Base-by-base conservation (phyloP, 78 protist genomes). In the Dictyostelium discoideum region DNA sequence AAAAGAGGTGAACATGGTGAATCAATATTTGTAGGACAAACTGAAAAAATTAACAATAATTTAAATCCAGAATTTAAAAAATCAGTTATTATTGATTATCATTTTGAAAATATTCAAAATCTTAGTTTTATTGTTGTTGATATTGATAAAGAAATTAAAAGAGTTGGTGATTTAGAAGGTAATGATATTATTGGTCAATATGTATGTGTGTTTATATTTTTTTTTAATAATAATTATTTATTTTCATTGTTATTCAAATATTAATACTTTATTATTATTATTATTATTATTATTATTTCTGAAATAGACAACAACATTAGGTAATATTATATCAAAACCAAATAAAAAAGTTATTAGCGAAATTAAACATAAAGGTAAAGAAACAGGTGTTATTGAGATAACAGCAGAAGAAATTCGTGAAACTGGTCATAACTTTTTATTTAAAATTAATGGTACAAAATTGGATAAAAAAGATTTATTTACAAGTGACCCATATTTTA, bases 401-500 rank as follows among this genome's bases (percentile, higher is more conserved):
- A 44, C 46, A n/a, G 85, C 86, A 3, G 93, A 87, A 26, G 67
- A 54, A 37, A 60, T 87, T 39, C 6, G 65, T 3, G 44, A 60
- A 46, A 57, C 93, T 11, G 13, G 29, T 14, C 84, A 73, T 5
- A 63, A 65, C 13, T 11, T 39, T 11, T 44, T 37, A 8, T 29
- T 87, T 24, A 63, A 16, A 54, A 22, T 86, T 5, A 24, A n/a
- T 16, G 79, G 82, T 42, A 5, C 13, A 0, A 63, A 85, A 13
- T 65, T 69, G 3, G 90, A 69, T 44, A 69, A 46, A 50, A 32
- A 26, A 57, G 44, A 54, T 82, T 44, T 32, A 57, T 82, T 54
- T 54, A 93, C 87, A 69, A 37, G 85, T n/a, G 98, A 96, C 85
- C 98, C 98, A 74, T 96, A 84, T 82, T 69, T 57, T 69, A 73